Conservation (phyloP, 2,329 filamentous ascomycete species). For the Byssochlamys sp. region DNA sequence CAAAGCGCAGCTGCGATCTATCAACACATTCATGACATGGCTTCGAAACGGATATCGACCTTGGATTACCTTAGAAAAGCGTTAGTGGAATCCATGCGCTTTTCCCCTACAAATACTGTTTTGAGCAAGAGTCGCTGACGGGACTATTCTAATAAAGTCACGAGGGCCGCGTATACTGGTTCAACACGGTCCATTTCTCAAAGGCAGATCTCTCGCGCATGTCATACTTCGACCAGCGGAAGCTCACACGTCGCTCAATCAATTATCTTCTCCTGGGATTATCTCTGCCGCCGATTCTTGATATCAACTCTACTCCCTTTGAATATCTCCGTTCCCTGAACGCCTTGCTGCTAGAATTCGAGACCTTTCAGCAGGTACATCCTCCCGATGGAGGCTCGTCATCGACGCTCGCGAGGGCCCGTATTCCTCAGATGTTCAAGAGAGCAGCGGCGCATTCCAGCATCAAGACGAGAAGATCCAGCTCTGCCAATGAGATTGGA, state of each 20-base stretch:
- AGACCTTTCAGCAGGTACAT: slow-evolving; percentile 82
- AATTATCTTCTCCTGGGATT: slow-evolving; percentile 89
- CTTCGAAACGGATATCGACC: slow-evolving; percentile 86
- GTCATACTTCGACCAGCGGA: slow-evolving; percentile 74
- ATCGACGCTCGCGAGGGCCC: slow-evolving; percentile 63
- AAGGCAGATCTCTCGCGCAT: slow-evolving; percentile 69
- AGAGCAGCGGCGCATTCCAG: slow-evolving; percentile 47
- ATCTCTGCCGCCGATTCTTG: slow-evolving; percentile 78
- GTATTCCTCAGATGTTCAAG: slow-evolving; percentile 76
- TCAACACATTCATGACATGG: slow-evolving; percentile 69
- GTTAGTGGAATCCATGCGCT: slow-evolving; percentile 43
- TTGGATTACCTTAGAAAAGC: slow-evolving; percentile 86
- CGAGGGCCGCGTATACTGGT: slow-evolving; percentile 92
- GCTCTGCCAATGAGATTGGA: slow-evolving; percentile 52
- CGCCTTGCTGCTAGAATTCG: slow-evolving; percentile 78
- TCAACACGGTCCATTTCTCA: slow-evolving; percentile 90
- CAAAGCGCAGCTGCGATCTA: slow-evolving; percentile 50
- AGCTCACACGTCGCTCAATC: slow-evolving; percentile 78
- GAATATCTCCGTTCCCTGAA: slow-evolving; percentile 85
- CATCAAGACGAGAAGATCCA: slow-evolving; percentile 50
- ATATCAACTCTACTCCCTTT: slow-evolving; percentile 65
- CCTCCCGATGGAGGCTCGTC: slow-evolving; percentile 62
- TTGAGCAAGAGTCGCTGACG: slow-evolving; percentile 6
- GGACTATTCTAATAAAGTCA: slow-evolving; percentile 48
- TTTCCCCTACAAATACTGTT: not conserved